Evolutionary conservation across 2,329 filamentous ascomycete species (phyloP), one percentile per base, ranked within the genome.

Genomic region (Colletotrichum sojae): DNA sequence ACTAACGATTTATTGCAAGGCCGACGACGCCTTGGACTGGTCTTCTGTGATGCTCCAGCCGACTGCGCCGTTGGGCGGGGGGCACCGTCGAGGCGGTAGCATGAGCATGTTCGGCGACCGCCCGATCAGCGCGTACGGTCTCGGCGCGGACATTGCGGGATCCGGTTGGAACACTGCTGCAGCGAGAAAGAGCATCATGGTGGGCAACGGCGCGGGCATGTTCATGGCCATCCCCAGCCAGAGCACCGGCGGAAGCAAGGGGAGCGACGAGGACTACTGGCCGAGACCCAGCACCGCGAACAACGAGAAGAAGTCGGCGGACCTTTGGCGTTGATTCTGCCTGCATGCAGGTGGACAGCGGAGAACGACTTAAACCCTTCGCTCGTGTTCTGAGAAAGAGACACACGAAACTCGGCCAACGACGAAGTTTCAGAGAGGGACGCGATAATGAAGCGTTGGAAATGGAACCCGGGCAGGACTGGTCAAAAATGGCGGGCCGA

Each of bases 1-100:
- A 6, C 84, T 90, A 36, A 88, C 89, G 72, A 84, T 90, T 22
- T 90, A 88, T 71, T 89, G 86, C 65, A 90, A 89, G 77, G 84
- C 85, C 70, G 85, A 88, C 60, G 86, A 89, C 72, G 84, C 86
- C 70, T 79, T 88, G 48, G 84, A 87, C 73, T 90, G 88, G 88
- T 88, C 86, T 63, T 89, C 88, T 75, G 83, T 86, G 55, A 83
- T 84, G 63, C 82, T 89, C 76, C 81, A 67, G 77, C 79, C 15
- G 72, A 76, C 56, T 72, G 76, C 39, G 65, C 71, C 22, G 63
- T 68, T 61, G 8, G 67, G 71, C 9, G 72, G 72, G 5, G 52
- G 53, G 16, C 22, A 68, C 31, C 65, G 61, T 54, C 66, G 61
- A 54, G 36, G 65, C 46, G 66, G 66, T 18, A 72, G 70, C 67